Evolutionary conservation across 2,329 filamentous ascomycete species (phyloP).

Genomic region (Bipolaris oryzae): DNA sequence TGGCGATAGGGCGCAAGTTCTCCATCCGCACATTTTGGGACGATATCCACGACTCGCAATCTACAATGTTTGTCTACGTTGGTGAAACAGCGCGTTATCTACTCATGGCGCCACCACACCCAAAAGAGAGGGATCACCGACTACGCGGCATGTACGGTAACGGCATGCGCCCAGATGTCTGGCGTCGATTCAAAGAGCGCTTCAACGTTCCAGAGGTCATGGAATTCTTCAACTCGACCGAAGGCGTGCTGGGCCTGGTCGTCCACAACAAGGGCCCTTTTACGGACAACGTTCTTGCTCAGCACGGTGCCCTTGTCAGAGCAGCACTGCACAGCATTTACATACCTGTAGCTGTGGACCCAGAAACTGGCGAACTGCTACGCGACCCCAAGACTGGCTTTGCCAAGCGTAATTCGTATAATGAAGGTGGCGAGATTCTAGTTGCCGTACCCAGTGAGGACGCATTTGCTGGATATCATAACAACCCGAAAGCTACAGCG

Average conservation of each 20-base stretch:
- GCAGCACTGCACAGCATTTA: conserved; percentile 59
- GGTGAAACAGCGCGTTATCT: conserved; percentile 77
- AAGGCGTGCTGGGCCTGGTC: conserved; percentile 68
- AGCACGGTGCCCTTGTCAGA: conserved; percentile 68
- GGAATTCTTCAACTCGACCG: conserved; percentile 80
- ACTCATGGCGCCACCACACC: conserved; percentile 67
- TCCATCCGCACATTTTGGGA: conserved; percentile 72
- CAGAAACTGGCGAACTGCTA: conserved; percentile 68
- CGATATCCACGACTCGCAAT: conserved; percentile 68
- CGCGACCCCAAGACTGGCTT: conserved; percentile 71
- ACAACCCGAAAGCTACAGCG: conserved; percentile 67
- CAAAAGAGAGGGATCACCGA: conserved; percentile 64
- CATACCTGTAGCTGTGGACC: conserved; percentile 70
- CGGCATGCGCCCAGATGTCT: conserved; percentile 70
- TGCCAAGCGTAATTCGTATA: conserved; percentile 65
- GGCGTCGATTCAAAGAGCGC: conserved; percentile 65
- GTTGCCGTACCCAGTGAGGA: conserved; percentile 60
- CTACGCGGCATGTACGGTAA: conserved; percentile 68
- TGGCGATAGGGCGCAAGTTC: conserved; percentile 69
- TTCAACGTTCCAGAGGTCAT: conserved; percentile 66
- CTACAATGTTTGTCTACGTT: conserved; percentile 76
- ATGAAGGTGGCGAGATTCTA: conserved; percentile 74
- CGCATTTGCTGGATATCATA: conserved; percentile 68
- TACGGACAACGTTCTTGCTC: conserved; percentile 66
- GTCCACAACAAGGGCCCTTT: conserved; percentile 61